phyloP scores from a whole-genome alignment of 2,329 filamentous ascomycete genomes.

The Stemphylium vesicarium region DNA sequence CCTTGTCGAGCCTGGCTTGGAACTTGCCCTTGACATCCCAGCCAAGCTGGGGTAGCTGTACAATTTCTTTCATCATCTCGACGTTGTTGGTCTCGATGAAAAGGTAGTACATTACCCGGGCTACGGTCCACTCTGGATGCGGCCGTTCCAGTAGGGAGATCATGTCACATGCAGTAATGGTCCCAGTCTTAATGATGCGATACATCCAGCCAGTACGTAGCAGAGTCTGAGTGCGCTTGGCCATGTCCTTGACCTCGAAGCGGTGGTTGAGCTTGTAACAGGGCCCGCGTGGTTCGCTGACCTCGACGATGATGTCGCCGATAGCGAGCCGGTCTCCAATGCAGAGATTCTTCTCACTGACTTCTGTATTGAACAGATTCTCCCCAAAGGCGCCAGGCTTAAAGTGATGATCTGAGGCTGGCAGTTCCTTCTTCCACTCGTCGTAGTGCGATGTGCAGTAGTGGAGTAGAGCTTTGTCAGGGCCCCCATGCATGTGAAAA shows the following conservation, averaged over 20 bases:
- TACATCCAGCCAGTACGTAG: conserved; percentile 72
- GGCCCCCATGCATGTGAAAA: conserved; percentile 65
- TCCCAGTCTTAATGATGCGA: conserved; percentile 63
- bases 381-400: conserved; percentile 68
- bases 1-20: conserved; percentile 58
- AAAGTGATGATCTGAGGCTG: conserved; percentile 59
- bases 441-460: conserved; percentile 68
- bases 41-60: conserved; percentile 54
- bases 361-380: conserved; percentile 63
- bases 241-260: conserved; percentile 68
- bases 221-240: conserved; percentile 61
- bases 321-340: conserved; percentile 67
- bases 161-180: conserved; percentile 62
- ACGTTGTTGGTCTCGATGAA: conserved; percentile 61
- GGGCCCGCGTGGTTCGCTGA: conserved; percentile 67
- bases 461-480: conserved; percentile 68
- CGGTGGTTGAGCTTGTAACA: conserved; percentile 74
- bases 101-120: conserved; percentile 67
- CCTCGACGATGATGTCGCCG: conserved; percentile 60
- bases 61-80: conserved; percentile 53
- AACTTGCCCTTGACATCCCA: conserved; percentile 62
- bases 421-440: conserved; percentile 61
- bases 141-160: conserved; percentile 62
- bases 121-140: conserved; percentile 67
- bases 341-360: conserved; percentile 70